phyloP scores from a whole-genome alignment of 2,329 filamentous ascomycete species.

The Aschersonia sp. region DNA sequence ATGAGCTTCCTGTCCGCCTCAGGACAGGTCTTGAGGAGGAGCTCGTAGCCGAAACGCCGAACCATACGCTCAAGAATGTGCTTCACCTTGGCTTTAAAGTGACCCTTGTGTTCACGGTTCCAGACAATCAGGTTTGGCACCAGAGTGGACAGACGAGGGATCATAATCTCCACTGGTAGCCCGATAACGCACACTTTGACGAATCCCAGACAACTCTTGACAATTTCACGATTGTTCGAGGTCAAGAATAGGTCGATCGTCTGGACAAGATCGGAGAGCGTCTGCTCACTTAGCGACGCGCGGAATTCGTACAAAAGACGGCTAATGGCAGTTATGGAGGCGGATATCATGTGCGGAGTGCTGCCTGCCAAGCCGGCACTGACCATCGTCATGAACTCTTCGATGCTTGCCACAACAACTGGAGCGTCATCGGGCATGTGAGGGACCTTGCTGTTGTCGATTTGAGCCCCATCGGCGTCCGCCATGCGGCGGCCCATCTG shows the following conservation, averaged over 20 bases:
- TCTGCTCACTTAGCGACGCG: conserved; percentile 48
- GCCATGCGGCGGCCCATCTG: conserved; percentile 73
- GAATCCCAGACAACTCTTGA: conserved; percentile 86
- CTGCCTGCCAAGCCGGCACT: conserved; percentile 85
- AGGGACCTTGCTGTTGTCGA: conserved; percentile 74
- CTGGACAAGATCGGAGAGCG: conserved; percentile 72
- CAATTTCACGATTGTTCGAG: conserved; percentile 92
- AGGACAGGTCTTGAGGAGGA: conserved; percentile 67
- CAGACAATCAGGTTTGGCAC: conserved; percentile 87
- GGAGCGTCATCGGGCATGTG: conserved; percentile 76
- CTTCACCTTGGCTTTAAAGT: conserved; percentile 95
- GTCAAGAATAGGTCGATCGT: conserved; percentile 95
- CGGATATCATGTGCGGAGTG: conserved; percentile 94
- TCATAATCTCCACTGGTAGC: conserved; percentile 64
- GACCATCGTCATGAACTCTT: conserved; percentile 98
- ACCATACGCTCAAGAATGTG: conserved; percentile 94
- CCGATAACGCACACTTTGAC: conserved; percentile 91
- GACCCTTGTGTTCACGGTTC: conserved; percentile 96
- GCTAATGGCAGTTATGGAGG: conserved; percentile 87
- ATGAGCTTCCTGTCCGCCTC: conserved; percentile 82
- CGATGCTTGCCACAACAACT: conserved; percentile 63
- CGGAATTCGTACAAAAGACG: conserved; percentile 91
- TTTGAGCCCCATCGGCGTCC: conserved; percentile 49
- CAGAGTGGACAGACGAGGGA: conserved; percentile 59
- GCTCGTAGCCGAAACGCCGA: conserved; percentile 71